Conservation (phyloP, 768 basidiomycete species). For the Agrocybe praecox region DNA sequence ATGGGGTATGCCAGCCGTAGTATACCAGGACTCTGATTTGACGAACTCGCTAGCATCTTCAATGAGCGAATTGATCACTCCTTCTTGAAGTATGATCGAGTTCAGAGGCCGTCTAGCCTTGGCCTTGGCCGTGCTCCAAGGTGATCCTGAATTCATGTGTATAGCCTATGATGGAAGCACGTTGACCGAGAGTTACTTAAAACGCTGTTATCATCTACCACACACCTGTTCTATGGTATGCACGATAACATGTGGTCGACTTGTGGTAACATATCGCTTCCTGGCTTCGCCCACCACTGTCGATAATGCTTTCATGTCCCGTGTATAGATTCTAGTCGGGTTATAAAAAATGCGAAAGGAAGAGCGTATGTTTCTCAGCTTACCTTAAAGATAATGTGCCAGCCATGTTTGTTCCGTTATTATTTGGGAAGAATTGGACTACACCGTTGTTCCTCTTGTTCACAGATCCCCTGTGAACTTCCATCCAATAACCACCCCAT, state of each 20-base stretch:
- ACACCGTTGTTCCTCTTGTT: background rate
- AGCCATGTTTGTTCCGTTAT: background rate
- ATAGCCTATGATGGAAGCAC: too few relatives aligned
- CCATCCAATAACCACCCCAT: slow-evolving; percentile 46
- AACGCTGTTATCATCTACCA: background rate
- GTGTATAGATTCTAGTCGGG: slow-evolving; percentile 40
- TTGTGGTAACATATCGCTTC: slow-evolving; percentile 38
- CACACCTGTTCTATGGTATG: slow-evolving; percentile 34
- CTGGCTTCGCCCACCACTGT: slow-evolving; percentile 45
- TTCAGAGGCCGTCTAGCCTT: slow-evolving; percentile 53
- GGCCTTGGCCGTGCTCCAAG: slow-evolving; percentile 48
- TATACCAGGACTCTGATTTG: slow-evolving; percentile 58
- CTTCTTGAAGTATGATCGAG: slow-evolving; percentile 53
- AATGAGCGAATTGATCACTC: slow-evolving; percentile 47
- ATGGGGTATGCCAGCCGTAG: slow-evolving; percentile 57
- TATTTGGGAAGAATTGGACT: background rate
- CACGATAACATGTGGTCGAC: slow-evolving; percentile 42
- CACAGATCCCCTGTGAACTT: slow-evolving; percentile 28
- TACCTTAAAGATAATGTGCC: slow-evolving; percentile 34
- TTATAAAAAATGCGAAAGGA: background rate
- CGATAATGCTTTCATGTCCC: slow-evolving; percentile 41
- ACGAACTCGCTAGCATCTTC: slow-evolving; percentile 57
- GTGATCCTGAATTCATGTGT: background rate
- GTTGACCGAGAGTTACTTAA: too few relatives aligned
- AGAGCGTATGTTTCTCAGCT: slow-evolving; percentile 18